Percentiles rank a stretch among this genome's conserved stretches.
These are phyloP conservation scores for Colletotrichum sublineola DNA, from an alignment of 2,329 filamentous ascomycete genomes.

Conservation along the genomic window DNA sequence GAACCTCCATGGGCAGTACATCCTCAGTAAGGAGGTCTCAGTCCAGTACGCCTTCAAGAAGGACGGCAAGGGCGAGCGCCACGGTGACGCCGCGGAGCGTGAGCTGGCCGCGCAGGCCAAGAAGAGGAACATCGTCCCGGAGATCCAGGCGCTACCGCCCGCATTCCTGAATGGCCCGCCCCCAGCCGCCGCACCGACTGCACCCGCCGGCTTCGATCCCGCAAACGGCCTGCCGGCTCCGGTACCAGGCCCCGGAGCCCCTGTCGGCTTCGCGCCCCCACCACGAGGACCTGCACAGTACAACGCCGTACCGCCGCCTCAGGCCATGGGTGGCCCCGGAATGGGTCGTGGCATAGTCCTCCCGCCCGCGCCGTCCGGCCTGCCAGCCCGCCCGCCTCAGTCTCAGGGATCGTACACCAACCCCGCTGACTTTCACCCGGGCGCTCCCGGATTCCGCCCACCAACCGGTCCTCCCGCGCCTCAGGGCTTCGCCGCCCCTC, in stretches of 20 bases:
- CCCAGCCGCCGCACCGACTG: constrained; percentile 43
- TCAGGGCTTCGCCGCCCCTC: constrained; percentile 55
- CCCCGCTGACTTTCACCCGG: constrained; percentile 63
- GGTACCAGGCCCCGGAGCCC: constrained; percentile 45
- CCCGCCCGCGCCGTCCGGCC: constrained; percentile 63
- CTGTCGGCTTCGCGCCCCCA: constrained; percentile 55
- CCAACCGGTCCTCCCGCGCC: constrained; percentile 54
- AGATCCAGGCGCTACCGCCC: constrained; percentile 80
- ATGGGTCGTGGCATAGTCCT: constrained; percentile 51
- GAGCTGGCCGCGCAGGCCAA: constrained; percentile 92
- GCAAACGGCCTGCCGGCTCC: constrained; percentile 47
- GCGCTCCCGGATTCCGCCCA: constrained; percentile 49
- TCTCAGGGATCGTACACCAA: constrained; percentile 61
- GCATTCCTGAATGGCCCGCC: constrained; percentile 69
- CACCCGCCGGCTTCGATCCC: constrained; percentile 53
- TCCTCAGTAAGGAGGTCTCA: constrained; percentile 96
- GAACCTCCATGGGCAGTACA: constrained; percentile 95
- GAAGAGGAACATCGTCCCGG: constrained; percentile 91
- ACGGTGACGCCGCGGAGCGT: constrained; percentile 93
- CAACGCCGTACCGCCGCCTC: constrained; percentile 43
- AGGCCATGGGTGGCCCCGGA: constrained; percentile 31
- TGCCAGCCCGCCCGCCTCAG: constrained; percentile 64
- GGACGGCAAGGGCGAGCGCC: constrained; percentile 95
- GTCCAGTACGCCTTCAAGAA: constrained; percentile 99
- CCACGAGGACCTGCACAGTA: constrained; percentile 53